phyloP scores from a whole-genome alignment of 2,329 filamentous ascomycete genomes.

The Penicillium sp. region DNA sequence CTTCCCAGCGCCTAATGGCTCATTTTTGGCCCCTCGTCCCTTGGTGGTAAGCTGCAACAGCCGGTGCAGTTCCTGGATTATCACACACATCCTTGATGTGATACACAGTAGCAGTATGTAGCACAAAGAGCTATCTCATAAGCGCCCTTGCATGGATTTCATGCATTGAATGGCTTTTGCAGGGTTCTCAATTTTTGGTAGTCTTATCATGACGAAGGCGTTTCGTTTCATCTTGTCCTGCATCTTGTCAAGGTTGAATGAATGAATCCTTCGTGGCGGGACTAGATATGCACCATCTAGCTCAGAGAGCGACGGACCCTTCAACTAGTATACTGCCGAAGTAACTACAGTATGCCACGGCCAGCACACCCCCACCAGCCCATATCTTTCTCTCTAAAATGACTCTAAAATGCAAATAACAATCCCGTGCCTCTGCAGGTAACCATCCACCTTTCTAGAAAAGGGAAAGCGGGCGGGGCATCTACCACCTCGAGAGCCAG shows the following conservation, averaged over 20 bases:
- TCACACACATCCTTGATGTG: too few species aligned
- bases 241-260: background rate
- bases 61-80: background rate
- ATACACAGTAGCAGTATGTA: too few species aligned
- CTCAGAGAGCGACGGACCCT: background rate
- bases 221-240: background rate
- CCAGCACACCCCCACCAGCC: background rate
- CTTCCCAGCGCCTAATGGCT: background rate
- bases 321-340: too few species aligned
- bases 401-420: background rate
- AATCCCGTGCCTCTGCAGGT: background rate
- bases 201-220: too few species aligned
- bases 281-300: background rate
- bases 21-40: background rate
- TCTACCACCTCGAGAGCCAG: background rate
- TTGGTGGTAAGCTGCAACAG: background rate
- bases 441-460: background rate
- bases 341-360: background rate
- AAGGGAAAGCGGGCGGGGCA: background rate
- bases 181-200: background rate
- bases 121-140: background rate
- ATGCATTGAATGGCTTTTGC: background rate
- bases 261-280: background rate
- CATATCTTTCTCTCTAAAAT: background rate
- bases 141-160: background rate